Evolutionary conservation across 495 filamentous ascomycete species (phyloP).

Genomic region (Filosporella fistucella): DNA sequence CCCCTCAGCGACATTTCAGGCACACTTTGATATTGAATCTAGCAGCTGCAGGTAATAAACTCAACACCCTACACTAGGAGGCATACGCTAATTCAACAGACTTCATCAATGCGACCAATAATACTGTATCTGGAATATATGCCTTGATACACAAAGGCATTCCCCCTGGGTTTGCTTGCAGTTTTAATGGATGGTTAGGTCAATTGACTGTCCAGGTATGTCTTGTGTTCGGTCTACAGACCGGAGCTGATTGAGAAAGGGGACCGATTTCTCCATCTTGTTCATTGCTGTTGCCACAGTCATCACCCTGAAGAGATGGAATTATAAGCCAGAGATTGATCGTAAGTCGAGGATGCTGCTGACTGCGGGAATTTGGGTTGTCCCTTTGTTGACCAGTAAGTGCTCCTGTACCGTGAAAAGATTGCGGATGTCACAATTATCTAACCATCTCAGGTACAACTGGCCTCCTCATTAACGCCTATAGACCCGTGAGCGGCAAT

Average conservation of each 20-base stretch:
- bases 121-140: slow-evolving; percentile 5
- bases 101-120: slow-evolving; percentile 5
- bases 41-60: slow-evolving; percentile 2
- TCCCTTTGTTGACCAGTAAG: slow-evolving; percentile 2
- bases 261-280: slow-evolving; percentile 7
- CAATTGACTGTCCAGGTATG: slow-evolving; percentile 9
- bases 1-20: slow-evolving; percentile 6
- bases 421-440: not conserved
- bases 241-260: no score
- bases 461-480: not conserved
- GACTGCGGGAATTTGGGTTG: slow-evolving; percentile 1
- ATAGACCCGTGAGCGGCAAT: slow-evolving; percentile 4
- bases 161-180: not conserved
- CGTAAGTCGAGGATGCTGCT: not conserved
- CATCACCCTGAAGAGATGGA: not conserved
- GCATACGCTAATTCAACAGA: not conserved
- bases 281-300: slow-evolving; percentile 5
- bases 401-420: not conserved
- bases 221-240: not conserved
- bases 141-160: not conserved
- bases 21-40: slow-evolving; percentile 12
- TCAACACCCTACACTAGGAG: not conserved
- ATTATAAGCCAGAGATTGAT: slow-evolving; percentile 2
- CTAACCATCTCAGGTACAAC: not conserved
- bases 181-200: slow-evolving; percentile 1